These are phyloP conservation scores for Septoria linicola DNA, from an alignment of 2,329 filamentous ascomycete genomes.

Conservation along the genomic window DNA sequence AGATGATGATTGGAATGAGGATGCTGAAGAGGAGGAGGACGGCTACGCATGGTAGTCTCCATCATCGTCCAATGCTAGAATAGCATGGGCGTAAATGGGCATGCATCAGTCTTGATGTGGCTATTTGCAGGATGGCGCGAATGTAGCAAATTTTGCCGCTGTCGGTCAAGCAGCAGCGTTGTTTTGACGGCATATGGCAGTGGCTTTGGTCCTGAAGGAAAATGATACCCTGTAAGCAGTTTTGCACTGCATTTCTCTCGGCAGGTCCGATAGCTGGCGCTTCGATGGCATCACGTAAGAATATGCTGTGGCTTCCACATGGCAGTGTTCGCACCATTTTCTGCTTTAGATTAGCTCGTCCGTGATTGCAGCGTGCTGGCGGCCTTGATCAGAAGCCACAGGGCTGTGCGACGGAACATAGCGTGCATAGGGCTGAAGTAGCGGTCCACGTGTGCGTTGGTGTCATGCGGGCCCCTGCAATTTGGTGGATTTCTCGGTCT, in stretches of 20 bases:
- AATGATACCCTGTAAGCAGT: neutral
- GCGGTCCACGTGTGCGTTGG: neutral
- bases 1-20: constrained; percentile 59
- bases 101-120: too few species aligned
- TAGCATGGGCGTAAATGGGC: too few species aligned
- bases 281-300: neutral
- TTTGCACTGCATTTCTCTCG: neutral
- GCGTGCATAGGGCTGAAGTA: neutral
- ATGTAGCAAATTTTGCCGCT: neutral
- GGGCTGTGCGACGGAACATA: constrained; percentile 5
- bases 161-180: neutral
- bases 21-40: constrained; percentile 50
- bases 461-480: neutral
- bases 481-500: constrained; percentile 4
- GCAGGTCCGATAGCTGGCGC: neutral
- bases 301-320: neutral
- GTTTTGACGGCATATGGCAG: neutral
- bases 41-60: constrained; percentile 40
- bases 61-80: too few species aligned
- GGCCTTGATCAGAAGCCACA: constrained; percentile 7
- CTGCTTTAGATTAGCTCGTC: neutral
- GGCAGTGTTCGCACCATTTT: neutral
- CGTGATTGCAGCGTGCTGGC: constrained; percentile 3
- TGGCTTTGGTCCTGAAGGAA: neutral
- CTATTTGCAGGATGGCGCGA: too few species aligned